These are phyloP conservation scores for Globisporangium paroecandrum DNA, from an alignment of 352 stramenopile species.

Conservation along the genomic window DNA sequence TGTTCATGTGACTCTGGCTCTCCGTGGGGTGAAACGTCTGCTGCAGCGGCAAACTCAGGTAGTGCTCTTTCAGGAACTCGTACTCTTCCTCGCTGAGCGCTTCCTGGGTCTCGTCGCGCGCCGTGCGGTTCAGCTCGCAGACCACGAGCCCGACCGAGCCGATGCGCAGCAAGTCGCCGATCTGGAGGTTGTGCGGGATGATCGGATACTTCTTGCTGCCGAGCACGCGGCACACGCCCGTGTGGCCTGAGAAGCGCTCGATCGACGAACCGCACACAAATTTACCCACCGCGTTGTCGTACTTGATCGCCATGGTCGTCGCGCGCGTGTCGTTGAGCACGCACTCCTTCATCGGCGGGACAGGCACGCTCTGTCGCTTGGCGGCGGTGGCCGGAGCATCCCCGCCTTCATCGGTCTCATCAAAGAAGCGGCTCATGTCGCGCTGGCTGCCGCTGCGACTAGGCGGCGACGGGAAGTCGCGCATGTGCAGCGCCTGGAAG, in stretches of 20 bases:
- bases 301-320: constrained; percentile 76
- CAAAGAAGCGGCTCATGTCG: constrained; percentile 14
- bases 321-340: constrained; percentile 80
- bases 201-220: constrained; percentile 85
- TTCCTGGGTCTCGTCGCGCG: constrained; percentile 64
- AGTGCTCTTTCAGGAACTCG: constrained; percentile 86
- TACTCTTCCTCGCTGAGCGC: constrained; percentile 82
- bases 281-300: constrained; percentile 51
- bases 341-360: constrained; percentile 72
- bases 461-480: constrained; percentile 35
- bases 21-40: constrained; percentile 78
- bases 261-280: constrained; percentile 85
- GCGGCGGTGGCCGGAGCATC: not conserved
- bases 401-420: constrained; percentile 1
- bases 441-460: constrained; percentile 10
- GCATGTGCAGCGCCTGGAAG: constrained; percentile 58
- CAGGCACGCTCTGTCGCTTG: constrained; percentile 3
- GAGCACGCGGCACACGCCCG: constrained; percentile 87
- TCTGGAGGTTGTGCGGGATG: constrained; percentile 65
- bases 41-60: constrained; percentile 75
- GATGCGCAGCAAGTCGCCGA: constrained; percentile 86
- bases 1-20: not conserved
- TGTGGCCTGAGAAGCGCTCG: constrained; percentile 90
- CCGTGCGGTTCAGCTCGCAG: constrained; percentile 83
- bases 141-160: constrained; percentile 91